Evolutionary conservation across 2,329 filamentous ascomycete species (phyloP).

Genomic region (Fusarium sp.): DNA sequence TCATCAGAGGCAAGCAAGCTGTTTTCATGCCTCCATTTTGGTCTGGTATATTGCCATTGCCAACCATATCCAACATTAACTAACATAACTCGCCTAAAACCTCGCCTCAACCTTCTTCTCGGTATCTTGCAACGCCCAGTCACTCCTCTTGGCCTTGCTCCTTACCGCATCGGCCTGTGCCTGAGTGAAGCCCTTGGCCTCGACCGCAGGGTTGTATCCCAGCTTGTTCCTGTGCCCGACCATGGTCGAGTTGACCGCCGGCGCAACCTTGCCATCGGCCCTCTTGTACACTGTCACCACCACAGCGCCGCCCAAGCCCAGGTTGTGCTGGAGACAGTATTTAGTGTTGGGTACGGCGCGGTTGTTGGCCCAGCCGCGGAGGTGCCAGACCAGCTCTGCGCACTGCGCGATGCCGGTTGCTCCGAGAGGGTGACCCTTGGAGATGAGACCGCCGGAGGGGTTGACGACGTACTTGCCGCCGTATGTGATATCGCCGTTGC

Average conservation of each 20-base stretch:
- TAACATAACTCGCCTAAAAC: conserved; percentile 45
- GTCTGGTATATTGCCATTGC: not conserved
- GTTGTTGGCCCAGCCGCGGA: conserved; percentile 97
- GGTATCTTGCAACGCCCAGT: conserved; percentile 84
- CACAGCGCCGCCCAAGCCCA: conserved; percentile 91
- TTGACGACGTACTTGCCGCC: conserved; percentile 89
- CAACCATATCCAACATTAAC: not conserved
- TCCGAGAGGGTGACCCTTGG: conserved; percentile 94
- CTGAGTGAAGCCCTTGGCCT: conserved; percentile 89
- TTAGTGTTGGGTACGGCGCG: conserved; percentile 78
- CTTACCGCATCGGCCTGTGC: conserved; percentile 81
- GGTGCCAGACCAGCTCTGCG: conserved; percentile 94
- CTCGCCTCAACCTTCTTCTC: conserved; percentile 59
- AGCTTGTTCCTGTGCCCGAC: conserved; percentile 78
- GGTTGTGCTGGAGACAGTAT: conserved; percentile 90
- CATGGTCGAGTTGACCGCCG: conserved; percentile 71
- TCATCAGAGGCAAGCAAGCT: no score
- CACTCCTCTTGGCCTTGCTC: conserved; percentile 75
- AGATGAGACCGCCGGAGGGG: conserved; percentile 94
- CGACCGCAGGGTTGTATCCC: conserved; percentile 93
- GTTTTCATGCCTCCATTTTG: no score
- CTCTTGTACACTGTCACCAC: conserved; percentile 93
- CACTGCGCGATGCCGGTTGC: conserved; percentile 97
- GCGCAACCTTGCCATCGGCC: conserved; percentile 80
- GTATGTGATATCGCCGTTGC: conserved; percentile 91